Conservation (phyloP, 345 rosid genomes). For the Acer yangbiense region DNA sequence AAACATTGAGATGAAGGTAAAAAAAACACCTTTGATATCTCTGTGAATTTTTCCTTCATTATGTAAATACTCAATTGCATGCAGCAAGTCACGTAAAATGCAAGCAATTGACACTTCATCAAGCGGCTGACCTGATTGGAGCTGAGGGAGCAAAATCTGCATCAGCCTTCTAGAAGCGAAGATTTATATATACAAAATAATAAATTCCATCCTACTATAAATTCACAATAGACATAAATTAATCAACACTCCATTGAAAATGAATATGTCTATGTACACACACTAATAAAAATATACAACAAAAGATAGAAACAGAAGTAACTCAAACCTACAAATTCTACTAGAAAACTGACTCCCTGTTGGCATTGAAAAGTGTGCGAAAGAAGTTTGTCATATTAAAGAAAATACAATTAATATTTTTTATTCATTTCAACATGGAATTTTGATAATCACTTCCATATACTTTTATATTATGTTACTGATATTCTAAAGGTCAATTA, state of each 20-base stretch:
- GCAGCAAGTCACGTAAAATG: conserved; percentile 92
- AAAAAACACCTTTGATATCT: conserved; percentile 88
- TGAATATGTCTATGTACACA: conserved; percentile 6
- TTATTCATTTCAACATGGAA: not conserved
- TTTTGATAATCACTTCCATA: not conserved
- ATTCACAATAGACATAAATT: not conserved
- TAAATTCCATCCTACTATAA: not conserved
- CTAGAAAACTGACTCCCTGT: not conserved
- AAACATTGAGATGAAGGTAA: not conserved
- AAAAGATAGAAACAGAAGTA: not conserved
- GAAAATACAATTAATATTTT: not conserved
- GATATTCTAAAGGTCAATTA: not conserved
- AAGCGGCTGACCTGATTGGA: conserved; percentile 88
- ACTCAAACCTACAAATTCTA: not conserved
- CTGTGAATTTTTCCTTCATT: conserved; percentile 95
- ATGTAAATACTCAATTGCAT: conserved; percentile 95
- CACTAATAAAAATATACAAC: not conserved
- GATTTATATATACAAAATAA: not conserved
- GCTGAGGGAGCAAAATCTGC: conserved; percentile 49
- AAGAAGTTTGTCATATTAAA: not conserved
- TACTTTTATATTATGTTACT: not conserved
- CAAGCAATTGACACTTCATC: conserved; percentile 94
- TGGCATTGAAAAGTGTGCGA: not conserved
- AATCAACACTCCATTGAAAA: not conserved
- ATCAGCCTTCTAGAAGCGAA: conserved; percentile 25